These are phyloP conservation scores for Vitis hybrid DNA, from an alignment of 177 flowering plant species.

Conservation along the genomic window DNA sequence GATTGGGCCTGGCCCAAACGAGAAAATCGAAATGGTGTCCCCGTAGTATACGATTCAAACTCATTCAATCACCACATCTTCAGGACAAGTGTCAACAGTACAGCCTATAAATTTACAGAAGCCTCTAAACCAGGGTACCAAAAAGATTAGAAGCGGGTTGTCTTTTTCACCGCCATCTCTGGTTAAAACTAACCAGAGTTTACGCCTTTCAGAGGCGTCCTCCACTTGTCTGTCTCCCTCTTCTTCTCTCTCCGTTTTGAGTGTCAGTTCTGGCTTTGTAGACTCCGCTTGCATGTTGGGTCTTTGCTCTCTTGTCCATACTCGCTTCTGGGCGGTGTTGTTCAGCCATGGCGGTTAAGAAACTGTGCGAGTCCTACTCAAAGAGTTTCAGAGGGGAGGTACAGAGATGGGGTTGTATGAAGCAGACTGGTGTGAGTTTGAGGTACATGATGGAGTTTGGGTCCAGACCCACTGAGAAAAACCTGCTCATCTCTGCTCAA, in stretches of 20 bases:
- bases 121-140: no score
- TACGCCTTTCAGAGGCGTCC: no score
- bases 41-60: no score
- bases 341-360: slow-evolving; percentile 54
- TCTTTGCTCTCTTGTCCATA: background rate
- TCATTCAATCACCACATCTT: no score
- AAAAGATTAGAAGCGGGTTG: no score
- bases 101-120: no score
- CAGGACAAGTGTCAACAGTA: no score
- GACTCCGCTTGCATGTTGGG: background rate
- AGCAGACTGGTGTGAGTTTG: slow-evolving; percentile 84
- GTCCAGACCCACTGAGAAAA: slow-evolving; percentile 54
- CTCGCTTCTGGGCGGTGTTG: background rate
- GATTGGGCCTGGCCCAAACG: no score
- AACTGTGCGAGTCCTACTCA: slow-evolving; percentile 49
- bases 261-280: background rate
- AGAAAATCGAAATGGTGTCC: no score
- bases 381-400: slow-evolving; percentile 72
- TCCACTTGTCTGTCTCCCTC: background rate
- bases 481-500: slow-evolving; percentile 75
- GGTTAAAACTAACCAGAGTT: no score
- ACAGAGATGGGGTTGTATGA: slow-evolving; percentile 75
- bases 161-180: no score
- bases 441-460: slow-evolving; percentile 96
- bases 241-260: background rate